Evolutionary conservation across 2,329 filamentous ascomycete genomes (phyloP).

Genomic region (Ceratocystis papillata): DNA sequence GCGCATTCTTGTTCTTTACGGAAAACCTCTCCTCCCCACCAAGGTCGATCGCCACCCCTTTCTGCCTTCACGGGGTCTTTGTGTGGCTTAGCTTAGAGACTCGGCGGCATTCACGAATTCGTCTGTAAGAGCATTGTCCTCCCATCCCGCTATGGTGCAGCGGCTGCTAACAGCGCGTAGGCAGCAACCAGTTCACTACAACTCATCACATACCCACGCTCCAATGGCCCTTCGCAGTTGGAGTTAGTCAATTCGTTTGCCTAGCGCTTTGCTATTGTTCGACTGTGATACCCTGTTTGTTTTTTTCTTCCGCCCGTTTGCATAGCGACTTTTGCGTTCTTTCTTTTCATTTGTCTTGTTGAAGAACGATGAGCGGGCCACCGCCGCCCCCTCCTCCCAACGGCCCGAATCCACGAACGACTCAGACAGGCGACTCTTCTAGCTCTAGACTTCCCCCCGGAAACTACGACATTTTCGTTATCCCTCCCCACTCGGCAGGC

Average conservation of each 20-base stretch:
- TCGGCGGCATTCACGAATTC: not conserved
- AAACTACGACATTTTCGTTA: constrained; percentile 95
- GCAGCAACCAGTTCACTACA: constrained; percentile 4
- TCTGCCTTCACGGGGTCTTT: not conserved
- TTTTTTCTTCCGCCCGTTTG: not conserved
- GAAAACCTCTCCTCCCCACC: not conserved
- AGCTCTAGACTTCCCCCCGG: constrained; percentile 67
- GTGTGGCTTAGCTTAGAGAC: not conserved
- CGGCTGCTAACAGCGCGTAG: constrained; percentile 8
- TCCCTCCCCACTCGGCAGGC: constrained; percentile 82
- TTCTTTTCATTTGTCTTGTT: constrained; percentile 10
- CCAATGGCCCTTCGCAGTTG: constrained; percentile 8
- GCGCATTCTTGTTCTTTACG: not conserved
- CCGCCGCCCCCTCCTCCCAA: constrained; percentile 67
- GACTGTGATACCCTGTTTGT: constrained; percentile 14
- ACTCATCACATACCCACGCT: not conserved
- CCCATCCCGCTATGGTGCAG: constrained; percentile 1
- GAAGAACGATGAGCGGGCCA: constrained; percentile 39
- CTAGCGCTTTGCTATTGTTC: constrained; percentile 1
- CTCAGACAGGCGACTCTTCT: constrained; percentile 34
- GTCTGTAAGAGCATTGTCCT: not conserved
- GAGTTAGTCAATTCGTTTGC: constrained; percentile 4
- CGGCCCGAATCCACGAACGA: constrained; percentile 62
- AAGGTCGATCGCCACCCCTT: not conserved
- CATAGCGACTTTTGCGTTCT: constrained; percentile 9